Conservation (phyloP, 2,329 filamentous ascomycete species). For the Curvularia sp. region DNA sequence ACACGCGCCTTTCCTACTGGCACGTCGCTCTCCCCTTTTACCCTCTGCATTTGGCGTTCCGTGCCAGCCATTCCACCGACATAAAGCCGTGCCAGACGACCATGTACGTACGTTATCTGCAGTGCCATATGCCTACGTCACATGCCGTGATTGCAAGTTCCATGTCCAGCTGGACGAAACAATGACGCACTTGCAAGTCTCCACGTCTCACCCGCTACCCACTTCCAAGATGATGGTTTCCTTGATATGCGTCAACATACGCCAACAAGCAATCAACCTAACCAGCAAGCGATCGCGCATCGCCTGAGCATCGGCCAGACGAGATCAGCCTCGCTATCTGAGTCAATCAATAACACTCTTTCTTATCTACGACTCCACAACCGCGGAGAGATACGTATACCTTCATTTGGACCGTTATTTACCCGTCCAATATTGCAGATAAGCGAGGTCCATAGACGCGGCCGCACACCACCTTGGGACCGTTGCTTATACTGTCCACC, state of each 20-base stretch:
- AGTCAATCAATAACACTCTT: constrained; percentile 5
- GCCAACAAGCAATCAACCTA: constrained; percentile 3
- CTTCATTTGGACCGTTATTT: constrained; percentile 15
- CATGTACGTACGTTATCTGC: not conserved
- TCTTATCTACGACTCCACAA: constrained; percentile 11
- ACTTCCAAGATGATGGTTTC: constrained; percentile 1
- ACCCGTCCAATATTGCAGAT: constrained; percentile 11
- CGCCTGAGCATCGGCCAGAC: constrained; percentile 8
- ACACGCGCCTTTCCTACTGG: not conserved
- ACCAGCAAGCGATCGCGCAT: constrained; percentile 20
- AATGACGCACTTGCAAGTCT: constrained; percentile 12
- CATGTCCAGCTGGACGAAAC: not conserved
- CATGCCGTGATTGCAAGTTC: constrained; percentile 4
- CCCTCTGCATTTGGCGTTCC: not conserved
- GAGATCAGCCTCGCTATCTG: not conserved
- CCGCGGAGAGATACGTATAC: constrained; percentile 4
- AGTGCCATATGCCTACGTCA: not conserved
- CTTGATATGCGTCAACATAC: constrained; percentile 10
- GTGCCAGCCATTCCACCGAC: constrained; percentile 9
- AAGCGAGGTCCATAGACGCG: not conserved
- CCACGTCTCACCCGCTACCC: constrained; percentile 6
- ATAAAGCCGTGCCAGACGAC: constrained; percentile 3
- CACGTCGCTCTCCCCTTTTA: not conserved
- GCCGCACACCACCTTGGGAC: constrained; percentile 2
- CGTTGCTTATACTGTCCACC: constrained; percentile 1